A percentile compares a stretch with the other conserved stretches of the same genome.
phyloP scores from a whole-genome alignment of 1,284 basidiomycete species.

The Gomphus sp. region DNA sequence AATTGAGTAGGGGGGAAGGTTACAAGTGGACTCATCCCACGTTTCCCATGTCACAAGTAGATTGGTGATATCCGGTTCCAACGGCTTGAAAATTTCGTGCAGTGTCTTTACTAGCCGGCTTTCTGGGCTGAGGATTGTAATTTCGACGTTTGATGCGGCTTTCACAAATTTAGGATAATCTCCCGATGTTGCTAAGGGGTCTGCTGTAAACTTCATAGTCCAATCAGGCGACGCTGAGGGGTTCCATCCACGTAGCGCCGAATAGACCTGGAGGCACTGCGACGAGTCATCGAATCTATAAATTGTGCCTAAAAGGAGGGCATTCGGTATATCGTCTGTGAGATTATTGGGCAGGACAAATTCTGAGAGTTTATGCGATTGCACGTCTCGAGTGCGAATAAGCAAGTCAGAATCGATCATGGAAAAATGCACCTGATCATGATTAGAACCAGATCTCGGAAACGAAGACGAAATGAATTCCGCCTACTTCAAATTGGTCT shows the following conservation, averaged over 20 bases:
- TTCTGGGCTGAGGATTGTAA: conserved; percentile 26
- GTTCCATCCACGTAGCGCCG: conserved; percentile 20
- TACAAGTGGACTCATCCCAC: background rate
- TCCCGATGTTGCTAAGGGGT: conserved; percentile 3
- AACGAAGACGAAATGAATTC: background rate
- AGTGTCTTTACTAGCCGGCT: conserved; percentile 21
- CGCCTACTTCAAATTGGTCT: conserved; percentile 16
- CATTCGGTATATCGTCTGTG: conserved; percentile 27
- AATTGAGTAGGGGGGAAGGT: background rate
- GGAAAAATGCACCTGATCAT: conserved; percentile 23
- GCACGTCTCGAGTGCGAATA: conserved; percentile 20
- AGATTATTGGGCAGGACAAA: conserved; percentile 29
- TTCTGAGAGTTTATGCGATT: conserved; percentile 17
- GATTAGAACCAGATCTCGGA: conserved; percentile 4
- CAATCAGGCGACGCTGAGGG: conserved; percentile 16
- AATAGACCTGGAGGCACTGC: conserved; percentile 28
- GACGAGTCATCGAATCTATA: conserved; percentile 31
- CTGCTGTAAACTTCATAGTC: conserved; percentile 15
- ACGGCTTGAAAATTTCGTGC: conserved; percentile 17
- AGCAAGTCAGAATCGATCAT: conserved; percentile 20
- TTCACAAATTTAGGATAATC: background rate
- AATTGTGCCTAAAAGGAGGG: conserved; percentile 23
- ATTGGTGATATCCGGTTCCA: conserved; percentile 24
- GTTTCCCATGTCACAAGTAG: conserved; percentile 17
- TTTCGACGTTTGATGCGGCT: conserved; percentile 15